Conservation (phyloP, 2,329 filamentous ascomycete species). For the Parastagonospora avenae region DNA sequence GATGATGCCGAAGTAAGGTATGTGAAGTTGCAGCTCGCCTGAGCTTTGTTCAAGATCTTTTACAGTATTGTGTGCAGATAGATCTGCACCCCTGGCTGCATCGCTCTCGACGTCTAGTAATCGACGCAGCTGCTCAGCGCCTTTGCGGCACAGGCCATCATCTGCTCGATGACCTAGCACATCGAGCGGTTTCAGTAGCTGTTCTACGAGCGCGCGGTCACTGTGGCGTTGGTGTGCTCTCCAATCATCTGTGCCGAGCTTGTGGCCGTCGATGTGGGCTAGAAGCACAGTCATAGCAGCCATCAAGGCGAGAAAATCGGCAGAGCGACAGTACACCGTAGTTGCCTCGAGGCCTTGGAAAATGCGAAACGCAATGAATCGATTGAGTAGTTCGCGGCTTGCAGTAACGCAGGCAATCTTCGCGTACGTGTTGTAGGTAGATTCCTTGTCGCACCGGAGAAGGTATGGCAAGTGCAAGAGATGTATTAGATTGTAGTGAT, state of each 20-base stretch:
- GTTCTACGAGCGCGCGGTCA: slow-evolving; percentile 23
- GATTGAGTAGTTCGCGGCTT: slow-evolving; percentile 15
- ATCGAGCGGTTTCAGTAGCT: slow-evolving; percentile 16
- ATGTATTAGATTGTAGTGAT: slow-evolving; percentile 20
- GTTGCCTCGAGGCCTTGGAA: slow-evolving; percentile 7
- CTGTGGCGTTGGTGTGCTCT: slow-evolving; percentile 17
- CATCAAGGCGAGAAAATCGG: slow-evolving; percentile 26
- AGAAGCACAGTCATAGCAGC: slow-evolving; percentile 23
- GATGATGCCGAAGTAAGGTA: slow-evolving; percentile 42
- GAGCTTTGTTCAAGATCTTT: slow-evolving; percentile 1
- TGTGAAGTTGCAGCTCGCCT: slow-evolving; percentile 8
- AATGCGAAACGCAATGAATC: slow-evolving; percentile 16
- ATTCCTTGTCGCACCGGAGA: slow-evolving; percentile 8
- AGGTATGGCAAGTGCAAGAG: slow-evolving; percentile 26
- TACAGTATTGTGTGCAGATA: background rate
- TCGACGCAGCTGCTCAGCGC: slow-evolving; percentile 13
- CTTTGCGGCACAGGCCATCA: slow-evolving; percentile 14
- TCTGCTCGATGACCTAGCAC: slow-evolving; percentile 2
- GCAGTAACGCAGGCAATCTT: slow-evolving; percentile 19
- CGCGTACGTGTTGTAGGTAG: slow-evolving; percentile 4
- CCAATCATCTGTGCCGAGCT: slow-evolving; percentile 1
- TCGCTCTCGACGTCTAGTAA: slow-evolving; percentile 23
- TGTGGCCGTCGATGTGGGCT: slow-evolving; percentile 20
- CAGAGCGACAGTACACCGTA: slow-evolving; percentile 13
- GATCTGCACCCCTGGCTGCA: slow-evolving; percentile 3